Evolutionary conservation across 2,329 filamentous ascomycete species (phyloP).

Genomic region (Aspergillus spinulosporus): DNA sequence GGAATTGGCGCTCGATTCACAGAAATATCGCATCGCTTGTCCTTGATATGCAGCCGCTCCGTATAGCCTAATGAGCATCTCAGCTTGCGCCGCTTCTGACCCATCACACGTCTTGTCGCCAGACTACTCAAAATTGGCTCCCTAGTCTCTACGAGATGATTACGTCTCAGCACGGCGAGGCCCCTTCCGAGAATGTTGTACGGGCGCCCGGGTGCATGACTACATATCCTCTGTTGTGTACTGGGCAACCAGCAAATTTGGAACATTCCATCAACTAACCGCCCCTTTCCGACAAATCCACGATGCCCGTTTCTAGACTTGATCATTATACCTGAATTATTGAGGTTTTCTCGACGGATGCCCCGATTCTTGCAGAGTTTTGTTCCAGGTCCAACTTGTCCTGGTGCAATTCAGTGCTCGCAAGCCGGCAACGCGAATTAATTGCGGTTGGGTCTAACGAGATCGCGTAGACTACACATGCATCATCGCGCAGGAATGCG

Average conservation of each 20-base stretch:
- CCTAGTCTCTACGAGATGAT: neutral
- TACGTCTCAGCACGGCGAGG: neutral
- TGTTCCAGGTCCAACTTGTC: neutral
- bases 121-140: neutral
- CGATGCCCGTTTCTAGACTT: neutral
- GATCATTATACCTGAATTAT: neutral
- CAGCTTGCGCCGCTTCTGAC: slow-evolving; percentile 1
- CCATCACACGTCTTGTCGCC: slow-evolving; percentile 7
- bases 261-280: slow-evolving; percentile 4
- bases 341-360: neutral
- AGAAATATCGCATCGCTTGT: neutral
- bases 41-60: neutral
- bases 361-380: neutral
- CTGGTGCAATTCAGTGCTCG: neutral
- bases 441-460: neutral
- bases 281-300: neutral
- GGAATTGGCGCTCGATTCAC: neutral
- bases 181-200: slow-evolving; percentile 8
- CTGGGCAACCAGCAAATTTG: neutral
- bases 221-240: neutral
- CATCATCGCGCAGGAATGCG: slow-evolving; percentile 2
- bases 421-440: neutral
- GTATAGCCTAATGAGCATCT: neutral
- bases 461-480: slow-evolving; percentile 6
- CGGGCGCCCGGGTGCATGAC: slow-evolving; percentile 5